Base-by-base conservation (phyloP, 306 rosid species). In the Citrullus mucosospermus region DNA sequence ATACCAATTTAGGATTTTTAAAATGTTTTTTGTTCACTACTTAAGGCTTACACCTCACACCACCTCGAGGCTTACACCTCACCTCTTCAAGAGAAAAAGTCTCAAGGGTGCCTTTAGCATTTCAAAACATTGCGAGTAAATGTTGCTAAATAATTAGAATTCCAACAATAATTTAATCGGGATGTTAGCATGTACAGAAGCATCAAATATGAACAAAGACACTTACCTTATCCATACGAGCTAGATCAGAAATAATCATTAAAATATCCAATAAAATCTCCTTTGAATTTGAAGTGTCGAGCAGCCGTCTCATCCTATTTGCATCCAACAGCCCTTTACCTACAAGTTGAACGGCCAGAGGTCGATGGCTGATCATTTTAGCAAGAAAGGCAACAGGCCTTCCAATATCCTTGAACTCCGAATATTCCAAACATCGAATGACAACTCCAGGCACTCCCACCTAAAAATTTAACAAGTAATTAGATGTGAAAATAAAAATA, bases 161-260 rank as follows among this genome's bases (percentile, higher is more conserved):
- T 32, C 36, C 2, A 32, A 32, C 36, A 32, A 32, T 48, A 12
- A 4, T 48, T 11, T 16, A 48, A 6, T 53, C 57, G 16, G 57
- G 57, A 53, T 16, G 3, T 5, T 17, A 16, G 57, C 8, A 53
- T 53, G 3, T 53, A 53, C 18, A 16, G 3, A 16, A 53, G 54
- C 25, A n/a, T 15, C 55, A 63, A 63, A 67, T 80, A 82, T 48
- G 11, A 20, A 80, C 55, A 69, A 78, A 83, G 70, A 88, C 79
- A 79, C 86, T 72, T 46, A 95, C 99, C 96, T 91, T 91, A 87
- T 95, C 93, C 97, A 92, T 91, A 75, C 99, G 99, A 69, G 97
- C 95, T 71, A 95, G 89, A 91, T 95, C 99, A 67, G 99, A 95
- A 80, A 95, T 81, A 63, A 95, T 91, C 99, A 92, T 95, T 78